Evolutionary conservation across 2,329 filamentous ascomycete species (phyloP).

Genomic region (Epichloe typhina): DNA sequence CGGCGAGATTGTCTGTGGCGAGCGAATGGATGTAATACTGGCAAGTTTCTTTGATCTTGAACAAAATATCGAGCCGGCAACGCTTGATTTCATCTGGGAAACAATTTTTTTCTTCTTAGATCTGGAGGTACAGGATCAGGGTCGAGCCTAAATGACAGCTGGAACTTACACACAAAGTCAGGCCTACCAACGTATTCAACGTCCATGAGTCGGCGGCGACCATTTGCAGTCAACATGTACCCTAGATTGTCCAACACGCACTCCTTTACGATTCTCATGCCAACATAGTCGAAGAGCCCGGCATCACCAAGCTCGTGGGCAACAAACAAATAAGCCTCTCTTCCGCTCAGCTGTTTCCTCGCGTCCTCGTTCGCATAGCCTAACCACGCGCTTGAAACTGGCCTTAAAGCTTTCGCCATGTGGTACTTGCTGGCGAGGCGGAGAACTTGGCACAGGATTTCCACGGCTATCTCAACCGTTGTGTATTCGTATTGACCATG

Average conservation of each 20-base stretch:
- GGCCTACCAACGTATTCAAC: neutral
- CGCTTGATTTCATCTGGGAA: neutral
- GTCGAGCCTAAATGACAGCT: no score
- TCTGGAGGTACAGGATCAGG: no score
- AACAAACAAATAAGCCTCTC: neutral
- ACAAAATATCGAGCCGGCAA: neutral
- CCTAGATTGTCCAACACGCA: neutral
- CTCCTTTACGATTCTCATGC: neutral
- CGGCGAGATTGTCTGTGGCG: neutral
- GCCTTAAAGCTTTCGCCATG: conserved; percentile 6
- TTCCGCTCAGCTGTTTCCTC: neutral
- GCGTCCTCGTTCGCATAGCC: neutral
- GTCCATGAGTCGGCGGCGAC: neutral
- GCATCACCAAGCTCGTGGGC: neutral
- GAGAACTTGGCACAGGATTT: neutral
- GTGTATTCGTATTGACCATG: conserved; percentile 2
- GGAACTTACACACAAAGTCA: neutral
- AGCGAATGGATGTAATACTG: neutral
- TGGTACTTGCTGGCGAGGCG: conserved; percentile 9
- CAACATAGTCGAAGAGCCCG: neutral
- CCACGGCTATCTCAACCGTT: neutral
- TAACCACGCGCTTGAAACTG: neutral
- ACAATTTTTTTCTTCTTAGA: no score
- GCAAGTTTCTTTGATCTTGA: neutral
- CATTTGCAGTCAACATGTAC: neutral